Base-by-base conservation (phyloP, 2,329 filamentous ascomycete genomes). In the Cercospora canescens region DNA sequence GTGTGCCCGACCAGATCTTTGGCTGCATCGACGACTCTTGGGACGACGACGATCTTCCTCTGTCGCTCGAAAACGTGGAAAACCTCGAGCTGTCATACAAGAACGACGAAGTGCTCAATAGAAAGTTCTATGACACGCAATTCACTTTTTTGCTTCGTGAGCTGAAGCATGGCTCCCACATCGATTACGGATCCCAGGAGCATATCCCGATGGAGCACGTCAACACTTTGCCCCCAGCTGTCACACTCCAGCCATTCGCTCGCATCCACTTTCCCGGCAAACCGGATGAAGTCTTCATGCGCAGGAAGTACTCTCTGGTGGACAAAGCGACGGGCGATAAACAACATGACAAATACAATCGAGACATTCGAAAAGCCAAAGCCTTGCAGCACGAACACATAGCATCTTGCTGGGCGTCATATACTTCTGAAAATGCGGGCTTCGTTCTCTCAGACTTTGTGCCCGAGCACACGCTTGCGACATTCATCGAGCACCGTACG, bases 1-100 rank as follows among this genome's bases (percentile, higher is more conserved):
- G 88, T 34, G 83, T 90, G 11, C 86, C 90, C 0, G 89, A 91
- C 71, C 89, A 90, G 75, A 92, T 93, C 67, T 93, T 93, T 73
- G 86, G 86, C 48, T 83, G 91, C 60, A 87, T 93, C 65, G 90
- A 93, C 77, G 88, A 90, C 73, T 90, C 88, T 24, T 92, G 90
- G 90, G 89, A 91, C 71, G 91, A 94, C 73, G 85, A 87, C 61
- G 91, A 94, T 78, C 81, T 94, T 48, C 91, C 91, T 5, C 83
- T 93, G 56, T 82, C 87, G 4, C 80, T 86, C 61, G 88, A 91
- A 59, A 86, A 90, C 66, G 85, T 93, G 54, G 84, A 86, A 71
- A 85, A 86, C 55, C 83, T 93, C 18, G 83, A 84, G 32, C 80
- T 92, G 50, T 87, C 87, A 0, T 82, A 85, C 24, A 79, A 82